Evolutionary conservation across 2,329 filamentous ascomycete genomes (phyloP).

Genomic region (Sclerotinia sclerotiorum): DNA sequence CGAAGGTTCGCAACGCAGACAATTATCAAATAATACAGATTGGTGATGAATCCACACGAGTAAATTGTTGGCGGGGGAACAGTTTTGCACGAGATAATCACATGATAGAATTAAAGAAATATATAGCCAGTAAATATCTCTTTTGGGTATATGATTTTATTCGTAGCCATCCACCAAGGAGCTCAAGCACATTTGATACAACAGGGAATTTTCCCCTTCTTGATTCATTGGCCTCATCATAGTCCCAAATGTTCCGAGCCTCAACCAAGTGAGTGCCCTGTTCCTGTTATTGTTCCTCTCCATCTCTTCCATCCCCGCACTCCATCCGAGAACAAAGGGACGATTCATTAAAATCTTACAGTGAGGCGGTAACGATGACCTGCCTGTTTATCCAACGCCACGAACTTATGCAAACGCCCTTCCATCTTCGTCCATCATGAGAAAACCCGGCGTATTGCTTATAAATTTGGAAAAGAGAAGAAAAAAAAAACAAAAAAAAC

Average conservation of each 20-base stretch:
- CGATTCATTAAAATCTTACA: constrained; percentile 26
- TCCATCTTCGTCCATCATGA: constrained; percentile 24
- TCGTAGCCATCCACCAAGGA: constrained; percentile 4
- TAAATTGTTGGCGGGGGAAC: background rate
- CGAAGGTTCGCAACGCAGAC: background rate
- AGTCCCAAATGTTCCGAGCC: constrained; percentile 3
- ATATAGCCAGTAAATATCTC: constrained; percentile 12
- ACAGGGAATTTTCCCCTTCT: background rate
- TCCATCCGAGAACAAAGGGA: constrained; percentile 13
- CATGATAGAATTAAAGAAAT: background rate
- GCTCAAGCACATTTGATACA: constrained; percentile 10
- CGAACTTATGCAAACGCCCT: constrained; percentile 24
- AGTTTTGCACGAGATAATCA: background rate
- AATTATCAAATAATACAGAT: background rate
- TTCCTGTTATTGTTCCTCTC: background rate
- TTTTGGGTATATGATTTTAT: constrained; percentile 24
- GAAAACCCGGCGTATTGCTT: constrained; percentile 22
- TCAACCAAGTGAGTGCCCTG: constrained; percentile 7
- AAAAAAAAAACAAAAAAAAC: constrained; percentile 10
- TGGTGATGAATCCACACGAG: too few relatives aligned
- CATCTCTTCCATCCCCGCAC: constrained; percentile 1
- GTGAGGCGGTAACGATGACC: constrained; percentile 23
- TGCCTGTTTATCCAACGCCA: constrained; percentile 25
- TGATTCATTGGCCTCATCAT: constrained; percentile 6
- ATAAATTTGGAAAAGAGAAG: constrained; percentile 4